Evolutionary conservation across 345 rosid species (phyloP), one percentile per base, ranked within the genome.

Genomic region (Hypericum androsaemum): DNA sequence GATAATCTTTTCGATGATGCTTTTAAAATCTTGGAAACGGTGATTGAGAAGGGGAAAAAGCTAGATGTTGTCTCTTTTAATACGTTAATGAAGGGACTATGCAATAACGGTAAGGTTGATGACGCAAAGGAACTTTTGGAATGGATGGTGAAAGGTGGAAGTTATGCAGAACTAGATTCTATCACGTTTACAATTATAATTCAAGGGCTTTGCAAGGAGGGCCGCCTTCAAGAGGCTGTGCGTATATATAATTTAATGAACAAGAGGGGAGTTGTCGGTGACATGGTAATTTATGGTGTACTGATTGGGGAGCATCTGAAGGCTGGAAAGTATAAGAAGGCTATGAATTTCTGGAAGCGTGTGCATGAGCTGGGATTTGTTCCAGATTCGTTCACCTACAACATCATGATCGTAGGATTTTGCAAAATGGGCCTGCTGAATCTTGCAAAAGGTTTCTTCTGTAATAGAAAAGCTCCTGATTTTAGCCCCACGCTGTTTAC

Each of bases 331-430:
- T 38, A 77, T 36, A 58, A 64, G 40, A 61, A 76, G 75, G 82
- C 82, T 13, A 58, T 76, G 71, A 74, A 80, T 52, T 41, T 76
- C 38, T 85, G 94, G 94, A 80, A 74, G 69, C 74, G 22, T 10
- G 41, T 79, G 15, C 59, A 54, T 58, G 62, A 66, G 43, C 59
- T 64, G 66, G 76, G 73, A 57, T 42, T 74, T 47, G 59, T 55
- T 62, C 86, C 82, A 10, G 58, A 73, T 51, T 69, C 86, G 22
- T 22, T 58, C 49, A 81, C 82, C 7, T 81, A 76, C 59, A 65
- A 76, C 53, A 37, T 64, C 47, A 47, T 77, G 76, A 77, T 84
- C 53, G 54, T 61, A 54, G 88, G 84, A 57, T 68, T 77, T 54
- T 74, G 81, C 74, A 77, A 75, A 64, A 55, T 52, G 22, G 59